phyloP scores from a whole-genome alignment of 495 filamentous ascomycete species.

The Penicillium fimorum region DNA sequence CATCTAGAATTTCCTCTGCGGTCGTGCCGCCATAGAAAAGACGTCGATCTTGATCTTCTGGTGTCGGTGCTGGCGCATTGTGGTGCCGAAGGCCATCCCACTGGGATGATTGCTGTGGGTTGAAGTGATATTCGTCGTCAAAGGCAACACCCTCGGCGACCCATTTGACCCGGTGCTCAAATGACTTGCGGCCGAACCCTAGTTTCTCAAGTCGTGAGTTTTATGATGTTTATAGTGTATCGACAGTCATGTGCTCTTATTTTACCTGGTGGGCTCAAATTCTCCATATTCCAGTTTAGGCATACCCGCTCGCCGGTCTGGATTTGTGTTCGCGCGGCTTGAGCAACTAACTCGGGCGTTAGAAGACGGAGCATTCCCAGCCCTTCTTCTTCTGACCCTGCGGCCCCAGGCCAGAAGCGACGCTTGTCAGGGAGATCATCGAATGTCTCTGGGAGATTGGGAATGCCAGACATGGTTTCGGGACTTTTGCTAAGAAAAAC shows the following conservation, averaged over 20 bases:
- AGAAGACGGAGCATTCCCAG: conserved; percentile 54
- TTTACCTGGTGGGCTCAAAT: conserved; percentile 46
- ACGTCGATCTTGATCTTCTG: conserved; percentile 35
- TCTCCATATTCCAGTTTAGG: conserved; percentile 52
- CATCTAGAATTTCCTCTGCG: conserved; percentile 51
- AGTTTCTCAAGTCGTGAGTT: conserved; percentile 10
- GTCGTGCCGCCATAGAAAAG: conserved; percentile 56
- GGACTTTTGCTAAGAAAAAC: no score
- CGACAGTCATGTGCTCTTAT: neutral
- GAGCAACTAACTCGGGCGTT: conserved; percentile 47
- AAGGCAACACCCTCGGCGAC: conserved; percentile 51
- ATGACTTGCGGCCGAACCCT: conserved; percentile 55
- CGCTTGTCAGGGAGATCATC: conserved; percentile 52
- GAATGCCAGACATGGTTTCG: conserved; percentile 24
- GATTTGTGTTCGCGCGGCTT: conserved; percentile 47
- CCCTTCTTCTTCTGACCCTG: conserved; percentile 49
- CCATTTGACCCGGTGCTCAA: conserved; percentile 57
- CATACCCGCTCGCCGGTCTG: conserved; percentile 49
- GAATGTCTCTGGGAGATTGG: conserved; percentile 37
- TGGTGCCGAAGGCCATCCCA: conserved; percentile 77
- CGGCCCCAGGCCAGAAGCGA: conserved; percentile 46
- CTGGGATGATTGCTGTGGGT: conserved; percentile 73
- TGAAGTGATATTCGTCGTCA: conserved; percentile 70
- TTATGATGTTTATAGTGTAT: neutral
- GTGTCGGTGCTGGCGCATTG: conserved; percentile 35